Base-by-base conservation (phyloP, 1,139 yeast genomes). In the Candida sp. region DNA sequence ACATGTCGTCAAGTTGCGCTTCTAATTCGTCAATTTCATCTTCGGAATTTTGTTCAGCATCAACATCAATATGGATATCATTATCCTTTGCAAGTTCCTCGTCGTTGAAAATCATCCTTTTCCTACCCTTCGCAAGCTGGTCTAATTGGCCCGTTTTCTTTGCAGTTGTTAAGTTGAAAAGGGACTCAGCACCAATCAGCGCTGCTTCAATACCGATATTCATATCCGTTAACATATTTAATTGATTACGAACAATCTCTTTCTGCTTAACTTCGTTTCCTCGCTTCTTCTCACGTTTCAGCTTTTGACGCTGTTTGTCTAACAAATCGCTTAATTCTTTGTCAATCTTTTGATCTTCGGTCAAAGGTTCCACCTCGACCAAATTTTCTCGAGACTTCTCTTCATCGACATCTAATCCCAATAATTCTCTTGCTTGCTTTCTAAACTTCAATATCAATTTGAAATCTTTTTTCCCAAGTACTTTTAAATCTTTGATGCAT, bases 191-290 rank as follows among this genome's bases (percentile, higher is more conserved):
- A 42, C 95, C 96, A 45, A 79, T 68, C 44, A 79, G 79, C n/a
- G 89, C 93, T 19, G 96, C 97, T 62, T 93, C 99, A 39, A 89
- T 74, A 75, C 98, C 98, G 52, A 93, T 83, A 57, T 89, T 96
- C 74, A 80, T 81, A 57, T 95, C 97, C 3, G 97, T 87, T 48
- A 87, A 73, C 97, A 93, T 91, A 61, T 88, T 89, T 95, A 93
- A 86, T 67, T 93, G 98, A 86, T 90, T 84, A 67, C 98, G 81
- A 43, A 79, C 77, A 44, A 93, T 81, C 61, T 91, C 98, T 63
- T 87, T 88, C 61, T 89, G 97, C 59, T 89, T 90, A 51, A 66
- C 56, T 65, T 91, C 97, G 60, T 93, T 91, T 41, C 81, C 79
- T 53, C 77, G 81, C 64, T 96, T 83, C 66, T 84, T 88, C 51